A percentile compares a stretch with the other conserved stretches of the same genome.
phyloP scores from a whole-genome alignment of 495 filamentous ascomycete genomes.

The Penicillium daleae region DNA sequence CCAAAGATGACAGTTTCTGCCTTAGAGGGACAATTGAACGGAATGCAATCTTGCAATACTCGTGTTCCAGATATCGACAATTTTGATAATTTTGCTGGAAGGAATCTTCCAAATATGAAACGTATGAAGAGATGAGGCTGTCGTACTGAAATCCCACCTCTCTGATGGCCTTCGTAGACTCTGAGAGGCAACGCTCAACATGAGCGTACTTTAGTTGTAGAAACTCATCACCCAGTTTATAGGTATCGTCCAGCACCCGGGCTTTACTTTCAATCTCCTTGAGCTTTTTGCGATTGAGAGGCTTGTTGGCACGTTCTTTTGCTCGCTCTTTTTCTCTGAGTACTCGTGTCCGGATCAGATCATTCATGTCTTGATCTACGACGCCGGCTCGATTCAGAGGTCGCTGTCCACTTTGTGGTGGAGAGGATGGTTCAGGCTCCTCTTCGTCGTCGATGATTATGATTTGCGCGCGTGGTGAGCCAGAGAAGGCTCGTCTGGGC shows the following conservation, averaged over 20 bases:
- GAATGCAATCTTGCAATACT: conserved; percentile 26
- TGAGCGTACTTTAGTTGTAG: conserved; percentile 11
- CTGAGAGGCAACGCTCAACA: background rate
- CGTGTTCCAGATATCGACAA: conserved; percentile 14
- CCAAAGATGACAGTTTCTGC: background rate
- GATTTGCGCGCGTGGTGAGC: conserved; percentile 11
- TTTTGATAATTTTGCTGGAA: conserved; percentile 2
- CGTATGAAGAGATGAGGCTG: background rate
- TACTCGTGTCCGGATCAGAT: conserved; percentile 19
- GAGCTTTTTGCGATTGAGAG: conserved; percentile 9
- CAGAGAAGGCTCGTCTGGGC: conserved; percentile 13
- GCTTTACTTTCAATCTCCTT: conserved; percentile 10
- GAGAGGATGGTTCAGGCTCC: background rate
- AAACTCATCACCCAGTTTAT: conserved; percentile 3
- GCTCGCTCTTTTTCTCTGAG: background rate
- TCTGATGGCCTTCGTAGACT: background rate
- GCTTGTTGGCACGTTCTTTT: background rate
- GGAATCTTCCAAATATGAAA: conserved; percentile 4
- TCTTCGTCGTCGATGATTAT: conserved; percentile 20
- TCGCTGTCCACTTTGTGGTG: background rate
- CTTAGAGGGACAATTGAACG: background rate
- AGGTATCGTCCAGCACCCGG: background rate
- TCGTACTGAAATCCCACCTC: conserved; percentile 2
- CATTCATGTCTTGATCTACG: background rate
- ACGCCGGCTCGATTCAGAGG: background rate